Evolutionary conservation across 306 rosid genomes (phyloP), one percentile per base, ranked within the genome.

Genomic region (Malus fusca): DNA sequence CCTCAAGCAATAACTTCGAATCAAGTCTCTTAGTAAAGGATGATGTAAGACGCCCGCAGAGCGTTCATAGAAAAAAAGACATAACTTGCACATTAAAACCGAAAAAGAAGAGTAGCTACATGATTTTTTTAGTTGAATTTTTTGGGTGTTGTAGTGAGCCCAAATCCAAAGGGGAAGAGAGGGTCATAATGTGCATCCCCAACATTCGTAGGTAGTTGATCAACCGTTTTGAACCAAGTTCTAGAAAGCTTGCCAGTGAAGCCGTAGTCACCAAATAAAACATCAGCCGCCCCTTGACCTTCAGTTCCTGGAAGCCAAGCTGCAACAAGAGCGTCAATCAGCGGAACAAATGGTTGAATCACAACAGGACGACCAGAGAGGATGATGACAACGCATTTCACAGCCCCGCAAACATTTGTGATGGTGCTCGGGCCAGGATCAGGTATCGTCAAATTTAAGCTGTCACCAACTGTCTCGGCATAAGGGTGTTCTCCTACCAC

Each of bases 301-400:
- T 84, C 85, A 5, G 75, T 77, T 60, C 87, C 87, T 1, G 87
- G 87, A 56, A 84, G 87, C 87, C 84, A 84, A 5, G 87, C 85
- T 17, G 87, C 85, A 56, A 84, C 82, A 23, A 84, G 82, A 58
- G 87, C 82, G 56, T 84, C 76, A 0, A 81, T 75, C 3, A 1
- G 14, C 5, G 52, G 15, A 28, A 81, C 6, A 3, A 77, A 84
- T 0, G 87, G 87, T 31, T 77, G 75, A 8, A 84, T 51, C 52
- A 81, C 82, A 12, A 74, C 73, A 2, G 87, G 87, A 3, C 87
- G 75, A 2, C 87, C 87, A 3, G 87, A 77, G 63, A 81, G 44
- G 19, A 81, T 13, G 0, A 84, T 6, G 35, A 81, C 87, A 44
- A 80, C 85, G 71, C 87, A 84, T 62, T 84, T 81, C 31, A 84